A percentile compares a stretch with the other conserved stretches of the same genome.
Evolutionary conservation across 108 stramenopile genomes (phyloP).

Genomic region (Nannochloropsis oceanica): DNA sequence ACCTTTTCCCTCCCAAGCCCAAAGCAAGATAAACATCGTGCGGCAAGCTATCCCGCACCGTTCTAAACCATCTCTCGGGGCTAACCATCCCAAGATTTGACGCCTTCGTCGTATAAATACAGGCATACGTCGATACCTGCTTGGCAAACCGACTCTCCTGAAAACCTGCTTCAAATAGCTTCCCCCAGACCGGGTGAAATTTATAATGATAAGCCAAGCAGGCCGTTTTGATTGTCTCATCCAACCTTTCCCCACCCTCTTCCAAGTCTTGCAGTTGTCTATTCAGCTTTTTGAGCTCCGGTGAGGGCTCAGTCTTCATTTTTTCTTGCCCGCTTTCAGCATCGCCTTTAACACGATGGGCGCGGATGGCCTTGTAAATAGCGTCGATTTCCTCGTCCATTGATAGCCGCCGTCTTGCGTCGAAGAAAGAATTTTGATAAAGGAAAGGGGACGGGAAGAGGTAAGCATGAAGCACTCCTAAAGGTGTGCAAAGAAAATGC

Average conservation of each 20-base stretch:
- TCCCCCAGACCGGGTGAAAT: conserved; percentile 33
- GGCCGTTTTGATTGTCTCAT: conserved; percentile 1
- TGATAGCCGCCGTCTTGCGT: background rate
- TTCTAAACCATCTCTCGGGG: background rate
- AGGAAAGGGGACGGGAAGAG: background rate
- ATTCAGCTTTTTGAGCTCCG: background rate
- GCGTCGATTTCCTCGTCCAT: conserved; percentile 12
- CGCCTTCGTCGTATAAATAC: conserved; percentile 76
- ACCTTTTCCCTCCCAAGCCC: background rate
- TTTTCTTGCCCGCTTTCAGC: background rate
- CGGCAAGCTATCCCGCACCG: background rate
- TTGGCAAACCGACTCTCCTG: conserved; percentile 85
- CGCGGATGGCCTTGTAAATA: background rate
- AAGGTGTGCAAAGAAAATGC: too few relatives aligned
- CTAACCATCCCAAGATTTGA: conserved; percentile 52
- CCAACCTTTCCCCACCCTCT: background rate
- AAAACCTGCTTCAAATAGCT: conserved; percentile 68
- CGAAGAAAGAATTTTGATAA: background rate
- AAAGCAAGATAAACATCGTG: background rate
- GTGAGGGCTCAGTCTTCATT: background rate
- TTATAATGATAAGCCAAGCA: conserved; percentile 12
- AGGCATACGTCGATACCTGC: conserved; percentile 66
- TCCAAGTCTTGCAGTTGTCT: background rate
- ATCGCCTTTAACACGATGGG: background rate
- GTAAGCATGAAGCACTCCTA: background rate